Evolutionary conservation across 225 moss, liverwort and hornwort species (phyloP).

Genomic region (Bryum argenteum): DNA sequence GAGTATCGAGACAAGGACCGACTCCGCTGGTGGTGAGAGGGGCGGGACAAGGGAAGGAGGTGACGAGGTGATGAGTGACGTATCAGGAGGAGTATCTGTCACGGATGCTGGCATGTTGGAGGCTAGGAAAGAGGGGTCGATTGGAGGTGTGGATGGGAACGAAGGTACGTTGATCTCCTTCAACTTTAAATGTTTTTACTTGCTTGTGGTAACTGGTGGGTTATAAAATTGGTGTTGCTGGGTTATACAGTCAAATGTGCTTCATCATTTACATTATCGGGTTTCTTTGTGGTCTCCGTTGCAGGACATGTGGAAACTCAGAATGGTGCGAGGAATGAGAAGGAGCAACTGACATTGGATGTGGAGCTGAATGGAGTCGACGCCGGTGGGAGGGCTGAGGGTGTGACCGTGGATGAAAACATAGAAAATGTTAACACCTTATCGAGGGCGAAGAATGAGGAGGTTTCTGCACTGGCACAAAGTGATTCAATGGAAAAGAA

Average conservation of each 20-base stretch:
- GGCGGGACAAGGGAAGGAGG: slow-evolving; percentile 65
- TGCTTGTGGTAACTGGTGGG: background rate
- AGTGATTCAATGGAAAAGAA: slow-evolving; percentile 63
- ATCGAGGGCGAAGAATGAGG: slow-evolving; percentile 52
- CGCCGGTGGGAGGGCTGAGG: slow-evolving; percentile 31
- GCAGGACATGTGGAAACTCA: slow-evolving; percentile 49
- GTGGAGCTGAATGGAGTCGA: slow-evolving; percentile 28
- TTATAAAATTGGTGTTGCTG: background rate
- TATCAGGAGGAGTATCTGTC: slow-evolving; percentile 70
- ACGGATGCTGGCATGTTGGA: slow-evolving; percentile 66
- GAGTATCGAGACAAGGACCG: slow-evolving; percentile 55
- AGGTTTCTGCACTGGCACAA: slow-evolving; percentile 49
- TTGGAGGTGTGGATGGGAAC: slow-evolving; percentile 45
- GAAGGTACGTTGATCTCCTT: slow-evolving; percentile 30
- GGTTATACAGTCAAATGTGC: background rate
- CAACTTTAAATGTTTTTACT: background rate
- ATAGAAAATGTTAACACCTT: slow-evolving; percentile 25
- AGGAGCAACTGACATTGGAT: slow-evolving; percentile 29
- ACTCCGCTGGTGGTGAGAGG: slow-evolving; percentile 52
- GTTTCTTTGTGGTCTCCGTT: slow-evolving; percentile 4
- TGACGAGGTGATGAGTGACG: slow-evolving; percentile 90
- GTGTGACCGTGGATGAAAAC: slow-evolving; percentile 10
- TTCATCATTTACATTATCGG: background rate
- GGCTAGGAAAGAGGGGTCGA: slow-evolving; percentile 49
- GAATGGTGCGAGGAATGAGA: slow-evolving; percentile 40